Evolutionary conservation across 2,329 filamentous ascomycete genomes (phyloP).

Genomic region (Fusarium equiseti): DNA sequence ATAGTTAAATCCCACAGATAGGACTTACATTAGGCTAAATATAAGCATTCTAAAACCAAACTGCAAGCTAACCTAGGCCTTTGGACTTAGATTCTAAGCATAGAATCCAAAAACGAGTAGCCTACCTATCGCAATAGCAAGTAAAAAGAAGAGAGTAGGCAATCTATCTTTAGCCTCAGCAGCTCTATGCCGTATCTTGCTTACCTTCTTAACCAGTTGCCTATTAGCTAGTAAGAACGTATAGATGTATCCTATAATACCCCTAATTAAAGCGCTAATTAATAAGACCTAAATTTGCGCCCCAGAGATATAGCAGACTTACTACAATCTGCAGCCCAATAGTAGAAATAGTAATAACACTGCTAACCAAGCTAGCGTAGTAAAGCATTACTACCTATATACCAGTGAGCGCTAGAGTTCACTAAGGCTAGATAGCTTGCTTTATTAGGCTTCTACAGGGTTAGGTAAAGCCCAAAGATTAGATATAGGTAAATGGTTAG

Average conservation of each 20-base stretch:
- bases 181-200: constrained; percentile 42
- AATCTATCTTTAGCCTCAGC: constrained; percentile 52
- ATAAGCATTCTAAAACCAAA: constrained; percentile 53
- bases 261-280: constrained; percentile 53
- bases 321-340: constrained; percentile 50
- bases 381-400: constrained; percentile 55
- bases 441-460: constrained; percentile 14
- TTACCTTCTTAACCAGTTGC: constrained; percentile 15
- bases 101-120: constrained; percentile 55
- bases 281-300: constrained; percentile 50
- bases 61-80: constrained; percentile 52
- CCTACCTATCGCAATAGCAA: constrained; percentile 49
- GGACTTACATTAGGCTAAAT: constrained; percentile 55
- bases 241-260: constrained; percentile 47
- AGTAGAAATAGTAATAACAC: constrained; percentile 52
- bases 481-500: constrained; percentile 17
- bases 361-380: constrained; percentile 54
- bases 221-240: constrained; percentile 45
- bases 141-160: constrained; percentile 48
- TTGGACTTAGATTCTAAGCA: constrained; percentile 48
- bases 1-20: constrained; percentile 55
- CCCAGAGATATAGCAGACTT: constrained; percentile 52
- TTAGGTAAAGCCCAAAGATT: constrained; percentile 25
- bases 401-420: constrained; percentile 45
- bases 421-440: constrained; percentile 28